These are phyloP conservation scores for Cryoendolithus antarcticus DNA, from an alignment of 2,329 filamentous ascomycete genomes.

Conservation along the genomic window DNA sequence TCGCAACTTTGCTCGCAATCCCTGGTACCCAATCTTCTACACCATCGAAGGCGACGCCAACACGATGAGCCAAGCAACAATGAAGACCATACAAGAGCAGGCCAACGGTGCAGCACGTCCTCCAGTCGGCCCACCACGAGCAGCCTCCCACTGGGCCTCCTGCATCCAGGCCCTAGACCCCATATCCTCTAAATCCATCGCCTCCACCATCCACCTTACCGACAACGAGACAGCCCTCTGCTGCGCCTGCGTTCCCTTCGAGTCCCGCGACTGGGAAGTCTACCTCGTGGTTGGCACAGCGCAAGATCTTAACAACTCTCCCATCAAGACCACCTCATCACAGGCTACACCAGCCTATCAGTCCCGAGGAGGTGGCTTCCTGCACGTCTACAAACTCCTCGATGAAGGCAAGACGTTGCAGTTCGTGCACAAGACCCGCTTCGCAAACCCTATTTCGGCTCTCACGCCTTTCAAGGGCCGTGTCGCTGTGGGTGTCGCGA, in stretches of 20 bases:
- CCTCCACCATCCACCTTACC: slow-evolving; percentile 68
- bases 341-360: slow-evolving; percentile 1
- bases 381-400: slow-evolving; percentile 84
- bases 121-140: slow-evolving; percentile 68
- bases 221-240: slow-evolving; percentile 90
- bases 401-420: slow-evolving; percentile 80
- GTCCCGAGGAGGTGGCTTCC: slow-evolving; percentile 47
- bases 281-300: slow-evolving; percentile 93
- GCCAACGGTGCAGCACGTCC: not conserved
- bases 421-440: slow-evolving; percentile 91
- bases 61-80: slow-evolving; percentile 67
- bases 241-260: slow-evolving; percentile 70
- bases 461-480: slow-evolving; percentile 86
- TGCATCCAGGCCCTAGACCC: slow-evolving; percentile 91
- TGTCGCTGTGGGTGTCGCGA: slow-evolving; percentile 73
- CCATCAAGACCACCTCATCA: slow-evolving; percentile 4
- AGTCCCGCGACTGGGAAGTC: slow-evolving; percentile 74
- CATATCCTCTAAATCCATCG: slow-evolving; percentile 35
- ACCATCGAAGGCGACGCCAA: slow-evolving; percentile 91
- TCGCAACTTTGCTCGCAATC: slow-evolving; percentile 74
- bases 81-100: slow-evolving; percentile 18
- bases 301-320: slow-evolving; percentile 54
- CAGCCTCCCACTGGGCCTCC: slow-evolving; percentile 80
- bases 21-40: slow-evolving; percentile 80
- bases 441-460: slow-evolving; percentile 82